Evolutionary conservation across 2,329 filamentous ascomycete species (phyloP), one percentile per base, ranked within the genome.

Genomic region (Pseudocercospora fuligena): DNA sequence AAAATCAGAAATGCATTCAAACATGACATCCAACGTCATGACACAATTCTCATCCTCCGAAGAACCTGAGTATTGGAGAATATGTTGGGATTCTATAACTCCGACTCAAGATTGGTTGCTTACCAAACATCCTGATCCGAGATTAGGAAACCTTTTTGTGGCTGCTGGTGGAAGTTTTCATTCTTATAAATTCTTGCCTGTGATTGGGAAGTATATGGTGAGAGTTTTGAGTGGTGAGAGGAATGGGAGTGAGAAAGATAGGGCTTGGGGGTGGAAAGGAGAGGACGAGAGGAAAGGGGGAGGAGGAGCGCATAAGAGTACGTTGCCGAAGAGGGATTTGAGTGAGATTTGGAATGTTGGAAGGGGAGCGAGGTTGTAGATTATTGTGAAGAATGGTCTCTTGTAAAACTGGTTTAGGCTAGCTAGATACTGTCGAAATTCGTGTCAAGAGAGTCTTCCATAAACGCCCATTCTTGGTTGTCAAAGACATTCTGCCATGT

Each of bases 91-190:
- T 72, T 84, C 85, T 31, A 84, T 87, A 31, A 88, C 87, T 1
- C 86, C 87, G 0, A 86, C 84, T 5, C 86, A 90, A 75, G 87
- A 90, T 73, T 88, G 87, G 73, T 80, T 90, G 60, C 84, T 90
- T 70, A 82, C 83, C 3, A 74, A 69, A 36, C 82, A 85, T 73
- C 83, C 86, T 1, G 81, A 87, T 67, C 76, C 81, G 2, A 75
- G 81, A 6, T 70, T 85, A 73, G 27, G 74, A 74, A 87, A 86
- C 66, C 75, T 90, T 14, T 89, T 85, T 74, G 75, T 91, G 23
- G 88, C 88, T 0, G 86, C 85, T 0, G 88, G 86, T 14, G 88
- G 88, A 1, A 89, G 86, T 7, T 88, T 89, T 68, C 88, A 90
- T 73, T 84, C 85, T 33, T 72, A 72, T 47, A 72, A 72, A 60